Percentiles rank a stretch among this genome's conserved stretches.
Conservation (phyloP, 495 filamentous ascomycete genomes). For the Penicillium arizonense region DNA sequence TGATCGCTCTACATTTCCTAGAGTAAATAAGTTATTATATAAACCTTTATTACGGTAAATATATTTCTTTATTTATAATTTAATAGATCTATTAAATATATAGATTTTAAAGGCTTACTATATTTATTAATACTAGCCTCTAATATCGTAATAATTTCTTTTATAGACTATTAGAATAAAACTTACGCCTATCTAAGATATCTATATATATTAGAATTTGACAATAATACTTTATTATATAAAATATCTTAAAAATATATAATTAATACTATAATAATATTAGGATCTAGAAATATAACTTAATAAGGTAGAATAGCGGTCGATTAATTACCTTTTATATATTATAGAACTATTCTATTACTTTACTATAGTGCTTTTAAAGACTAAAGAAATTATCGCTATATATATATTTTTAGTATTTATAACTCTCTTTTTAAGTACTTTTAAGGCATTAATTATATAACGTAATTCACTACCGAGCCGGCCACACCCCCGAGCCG, state of each 20-base stretch:
- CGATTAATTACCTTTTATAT: conserved; percentile 21
- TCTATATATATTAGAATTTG: conserved; percentile 10
- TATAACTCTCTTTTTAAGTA: conserved; percentile 17
- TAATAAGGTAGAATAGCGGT: conserved; percentile 11
- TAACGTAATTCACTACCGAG: too few species aligned
- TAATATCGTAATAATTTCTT: conserved; percentile 9
- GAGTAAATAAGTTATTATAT: conserved; percentile 3
- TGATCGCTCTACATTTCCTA: neutral
- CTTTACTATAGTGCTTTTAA: conserved; percentile 10
- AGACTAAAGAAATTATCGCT: conserved; percentile 16
- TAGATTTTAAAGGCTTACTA: conserved; percentile 11
- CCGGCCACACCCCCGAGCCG: too few species aligned
- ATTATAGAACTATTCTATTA: conserved; percentile 13
- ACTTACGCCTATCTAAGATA: conserved; percentile 22
- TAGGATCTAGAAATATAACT: conserved; percentile 4
- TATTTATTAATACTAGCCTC: conserved; percentile 16
- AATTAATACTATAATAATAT: conserved; percentile 10
- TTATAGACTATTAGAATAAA: conserved; percentile 6
- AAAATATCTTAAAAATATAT: conserved; percentile 9
- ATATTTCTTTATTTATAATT: neutral
- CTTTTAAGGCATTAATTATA: neutral
- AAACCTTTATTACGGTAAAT: conserved; percentile 14
- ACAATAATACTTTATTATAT: conserved; percentile 16
- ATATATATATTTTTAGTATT: conserved; percentile 16
- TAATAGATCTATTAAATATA: neutral